Base-by-base conservation (phyloP, 192 early-diverging fungal genomes). In the Coemansia sp. region DNA sequence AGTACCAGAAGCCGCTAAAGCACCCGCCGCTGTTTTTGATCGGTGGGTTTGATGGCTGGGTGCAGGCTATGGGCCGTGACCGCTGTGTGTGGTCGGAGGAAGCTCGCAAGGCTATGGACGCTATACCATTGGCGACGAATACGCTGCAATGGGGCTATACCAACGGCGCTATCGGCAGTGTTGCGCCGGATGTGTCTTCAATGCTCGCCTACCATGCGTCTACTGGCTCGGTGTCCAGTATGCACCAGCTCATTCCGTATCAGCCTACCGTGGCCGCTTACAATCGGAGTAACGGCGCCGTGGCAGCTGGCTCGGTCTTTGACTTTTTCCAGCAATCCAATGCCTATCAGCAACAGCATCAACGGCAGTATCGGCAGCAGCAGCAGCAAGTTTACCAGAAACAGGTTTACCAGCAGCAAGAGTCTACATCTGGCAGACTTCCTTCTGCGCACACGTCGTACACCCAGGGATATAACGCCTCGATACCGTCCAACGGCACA, bases 41-140 rank as follows among this genome's bases (percentile, higher is more conserved):
- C 7, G 95, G 95, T 13, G 95, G 95, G 0, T 93, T 93, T 76
- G 76, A 86, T 35, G 91, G 85, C 2, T 97, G 95, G 95, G 64
- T 66, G 20, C 59, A 70, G 0, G 83, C 73, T 14, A 63, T 88
- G 35, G 85, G 84, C 6, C 74, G 59, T 20, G 64, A 66, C 2
- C 24, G 42, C 16, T 79, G 77, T 40, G 7, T 64, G 28, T 79
- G 77, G 77, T 73, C 71, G 0, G 65, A 79, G 9, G 68, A 66
- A 13, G 65, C 77, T 0, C 62, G 46, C 5, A 36, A 53, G 16
- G 66, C 48, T 20, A 55, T 55, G 51, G 24, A 31, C 51, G 51
- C 51, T n/a, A 2, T 55, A 16, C 51, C 51, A 7, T 1, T 31
- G 28, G 28, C 51, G 26, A 55, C 51, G 14, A 33, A 31, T 7